phyloP scores from a whole-genome alignment of 495 filamentous ascomycete species.

The Terfezia claveryi region DNA sequence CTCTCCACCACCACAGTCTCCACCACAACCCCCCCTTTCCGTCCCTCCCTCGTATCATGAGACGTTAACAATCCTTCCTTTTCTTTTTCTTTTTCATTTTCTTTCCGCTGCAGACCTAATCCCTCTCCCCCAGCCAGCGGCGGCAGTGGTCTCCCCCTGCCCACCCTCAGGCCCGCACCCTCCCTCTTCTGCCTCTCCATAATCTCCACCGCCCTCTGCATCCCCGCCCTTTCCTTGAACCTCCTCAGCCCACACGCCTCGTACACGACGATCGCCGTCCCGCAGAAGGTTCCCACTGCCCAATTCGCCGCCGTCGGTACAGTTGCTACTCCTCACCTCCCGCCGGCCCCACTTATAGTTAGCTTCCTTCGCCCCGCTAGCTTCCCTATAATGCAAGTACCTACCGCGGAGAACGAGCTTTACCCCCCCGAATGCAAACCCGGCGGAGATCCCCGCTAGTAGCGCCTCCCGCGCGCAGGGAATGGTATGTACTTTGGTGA shows the following conservation, averaged over 20 bases:
- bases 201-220: conserved; percentile 60
- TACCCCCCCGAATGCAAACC: conserved; percentile 48
- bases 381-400: too few relatives aligned
- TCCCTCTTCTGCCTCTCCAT: conserved; percentile 36
- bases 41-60: too few relatives aligned
- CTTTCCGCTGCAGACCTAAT: too few relatives aligned
- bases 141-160: too few relatives aligned
- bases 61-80: too few relatives aligned
- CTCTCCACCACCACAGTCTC: too few relatives aligned
- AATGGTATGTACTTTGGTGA: conserved; percentile 48
- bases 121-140: too few relatives aligned
- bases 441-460: conserved; percentile 58
- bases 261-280: conserved; percentile 41
- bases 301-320: conserved; percentile 48
- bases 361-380: too few relatives aligned
- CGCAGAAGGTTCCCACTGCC: conserved; percentile 54
- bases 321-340: conserved; percentile 1
- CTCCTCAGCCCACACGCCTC: conserved; percentile 62
- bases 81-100: too few relatives aligned
- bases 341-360: too few relatives aligned
- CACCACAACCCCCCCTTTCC: too few relatives aligned
- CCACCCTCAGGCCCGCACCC: not conserved
- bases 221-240: conserved; percentile 46
- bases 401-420: conserved; percentile 53
- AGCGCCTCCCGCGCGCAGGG: conserved; percentile 71